These are phyloP conservation scores for Cladophialophora bantiana DNA, from an alignment of 2,329 filamentous ascomycete species.

Conservation along the genomic window DNA sequence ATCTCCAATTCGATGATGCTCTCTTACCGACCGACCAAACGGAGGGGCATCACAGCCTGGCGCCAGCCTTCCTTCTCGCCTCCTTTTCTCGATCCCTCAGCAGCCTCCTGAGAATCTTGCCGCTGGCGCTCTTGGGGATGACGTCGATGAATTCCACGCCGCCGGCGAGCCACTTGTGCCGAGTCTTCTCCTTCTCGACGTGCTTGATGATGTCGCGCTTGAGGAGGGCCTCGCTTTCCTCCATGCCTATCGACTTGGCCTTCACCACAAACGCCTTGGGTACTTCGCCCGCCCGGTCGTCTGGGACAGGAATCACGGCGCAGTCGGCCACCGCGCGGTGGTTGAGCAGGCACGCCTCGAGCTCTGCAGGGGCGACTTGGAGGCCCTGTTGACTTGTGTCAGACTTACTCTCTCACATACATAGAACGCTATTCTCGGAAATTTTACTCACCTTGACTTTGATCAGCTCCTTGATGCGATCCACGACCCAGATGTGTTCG, in stretches of 20 bases:
- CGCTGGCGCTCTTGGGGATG: constrained; percentile 68
- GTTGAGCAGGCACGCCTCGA: constrained; percentile 79
- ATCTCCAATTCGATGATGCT: background rate
- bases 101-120: constrained; percentile 68
- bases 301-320: constrained; percentile 76
- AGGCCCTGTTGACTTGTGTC: constrained; percentile 64
- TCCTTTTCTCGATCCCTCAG: constrained; percentile 78
- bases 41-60: constrained; percentile 65
- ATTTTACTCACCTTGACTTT: constrained; percentile 70
- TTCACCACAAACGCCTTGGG: constrained; percentile 71
- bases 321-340: constrained; percentile 79
- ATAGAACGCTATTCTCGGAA: background rate
- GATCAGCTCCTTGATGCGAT: constrained; percentile 80
- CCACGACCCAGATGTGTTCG: constrained; percentile 75
- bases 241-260: constrained; percentile 58
- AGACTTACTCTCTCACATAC: background rate
- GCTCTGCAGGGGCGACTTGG: constrained; percentile 83
- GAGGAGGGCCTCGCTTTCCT: constrained; percentile 59
- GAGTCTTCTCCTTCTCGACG: constrained; percentile 67
- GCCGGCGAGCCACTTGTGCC: constrained; percentile 68
- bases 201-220: constrained; percentile 62
- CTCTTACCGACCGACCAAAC: background rate
- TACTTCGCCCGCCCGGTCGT: constrained; percentile 66
- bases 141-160: constrained; percentile 64
- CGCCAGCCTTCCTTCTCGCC: constrained; percentile 66